phyloP scores from a whole-genome alignment of 495 filamentous ascomycete species.

The Penicillium dipodomyicola region DNA sequence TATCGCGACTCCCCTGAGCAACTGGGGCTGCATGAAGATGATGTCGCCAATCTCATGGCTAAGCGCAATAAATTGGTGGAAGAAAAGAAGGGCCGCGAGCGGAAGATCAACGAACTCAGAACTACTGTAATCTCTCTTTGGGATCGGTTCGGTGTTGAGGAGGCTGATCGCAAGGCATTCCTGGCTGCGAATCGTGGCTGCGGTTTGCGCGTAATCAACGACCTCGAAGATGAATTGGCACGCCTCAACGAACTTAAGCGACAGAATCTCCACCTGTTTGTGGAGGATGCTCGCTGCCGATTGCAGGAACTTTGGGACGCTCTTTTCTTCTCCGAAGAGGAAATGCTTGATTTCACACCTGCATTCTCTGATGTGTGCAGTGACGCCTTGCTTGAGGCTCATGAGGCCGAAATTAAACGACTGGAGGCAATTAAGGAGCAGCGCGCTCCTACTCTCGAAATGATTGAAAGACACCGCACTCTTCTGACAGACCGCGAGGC shows the following conservation, averaged over 20 bases:
- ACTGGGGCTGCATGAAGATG: conserved; percentile 82
- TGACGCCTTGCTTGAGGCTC: conserved; percentile 83
- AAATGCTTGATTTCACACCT: conserved; percentile 96
- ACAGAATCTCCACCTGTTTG: conserved; percentile 91
- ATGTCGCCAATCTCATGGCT: conserved; percentile 66
- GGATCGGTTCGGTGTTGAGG: conserved; percentile 82
- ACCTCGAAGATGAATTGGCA: conserved; percentile 85
- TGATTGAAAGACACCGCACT: conserved; percentile 79
- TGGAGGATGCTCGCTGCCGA: conserved; percentile 86
- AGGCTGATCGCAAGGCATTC: conserved; percentile 78
- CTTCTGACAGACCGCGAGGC: conserved; percentile 87
- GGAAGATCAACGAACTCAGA: conserved; percentile 73
- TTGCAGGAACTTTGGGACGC: conserved; percentile 93
- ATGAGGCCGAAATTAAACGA: conserved; percentile 83
- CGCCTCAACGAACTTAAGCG: conserved; percentile 88
- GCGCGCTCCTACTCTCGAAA: conserved; percentile 74
- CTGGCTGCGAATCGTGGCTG: conserved; percentile 69
- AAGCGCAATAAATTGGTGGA: conserved; percentile 83
- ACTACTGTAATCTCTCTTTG: conserved; percentile 75
- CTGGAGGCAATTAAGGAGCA: conserved; percentile 83
- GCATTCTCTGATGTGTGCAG: conserved; percentile 80
- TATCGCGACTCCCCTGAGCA: conserved; percentile 90
- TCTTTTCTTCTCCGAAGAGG: conserved; percentile 92
- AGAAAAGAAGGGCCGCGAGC: conserved; percentile 89
- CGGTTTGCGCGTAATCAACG: conserved; percentile 83